These are phyloP conservation scores for Debaryomyces robertsiae DNA, from an alignment of 1,139 yeast genomes.

Conservation along the genomic window DNA sequence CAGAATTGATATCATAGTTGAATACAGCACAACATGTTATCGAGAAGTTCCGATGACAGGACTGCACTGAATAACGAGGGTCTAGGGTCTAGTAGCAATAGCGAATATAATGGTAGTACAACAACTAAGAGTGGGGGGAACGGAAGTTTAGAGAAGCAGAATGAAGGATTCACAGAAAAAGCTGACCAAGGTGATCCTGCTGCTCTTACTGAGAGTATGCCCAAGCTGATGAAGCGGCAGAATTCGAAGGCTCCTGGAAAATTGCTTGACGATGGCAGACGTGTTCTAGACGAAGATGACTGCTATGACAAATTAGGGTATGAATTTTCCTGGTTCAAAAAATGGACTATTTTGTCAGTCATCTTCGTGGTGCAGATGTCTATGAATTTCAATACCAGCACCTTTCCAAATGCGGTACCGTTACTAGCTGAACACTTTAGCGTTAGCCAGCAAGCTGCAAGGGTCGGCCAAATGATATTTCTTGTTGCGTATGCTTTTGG, in stretches of 20 bases:
- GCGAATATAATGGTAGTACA: too few relatives aligned
- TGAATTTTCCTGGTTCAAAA: conserved; percentile 27
- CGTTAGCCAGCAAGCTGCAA: conserved; percentile 30
- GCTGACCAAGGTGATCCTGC: too few relatives aligned
- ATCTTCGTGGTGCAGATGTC: conserved; percentile 37
- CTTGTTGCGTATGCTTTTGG: conserved; percentile 39
- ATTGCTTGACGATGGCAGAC: conserved; percentile 21
- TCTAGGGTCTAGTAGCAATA: too few relatives aligned
- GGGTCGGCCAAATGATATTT: conserved; percentile 35
- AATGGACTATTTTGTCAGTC: conserved; percentile 35
- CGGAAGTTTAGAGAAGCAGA: too few relatives aligned
- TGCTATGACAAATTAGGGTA: conserved; percentile 35
- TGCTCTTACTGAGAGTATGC: too few relatives aligned
- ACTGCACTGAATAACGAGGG: too few relatives aligned
- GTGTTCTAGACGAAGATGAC: conserved; percentile 32
- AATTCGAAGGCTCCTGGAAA: background rate
- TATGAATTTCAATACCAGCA: conserved; percentile 39
- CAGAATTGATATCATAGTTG: too few relatives aligned
- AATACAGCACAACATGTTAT: too few relatives aligned
- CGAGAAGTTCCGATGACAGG: too few relatives aligned
- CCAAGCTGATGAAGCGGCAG: background rate
- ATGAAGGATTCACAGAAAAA: too few relatives aligned
- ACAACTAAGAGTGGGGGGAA: too few relatives aligned
- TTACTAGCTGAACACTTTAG: conserved; percentile 30
- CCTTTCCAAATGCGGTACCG: conserved; percentile 32